Base-by-base conservation (phyloP, 148 eudicot genomes). In the Vaccinium myrtillus region DNA sequence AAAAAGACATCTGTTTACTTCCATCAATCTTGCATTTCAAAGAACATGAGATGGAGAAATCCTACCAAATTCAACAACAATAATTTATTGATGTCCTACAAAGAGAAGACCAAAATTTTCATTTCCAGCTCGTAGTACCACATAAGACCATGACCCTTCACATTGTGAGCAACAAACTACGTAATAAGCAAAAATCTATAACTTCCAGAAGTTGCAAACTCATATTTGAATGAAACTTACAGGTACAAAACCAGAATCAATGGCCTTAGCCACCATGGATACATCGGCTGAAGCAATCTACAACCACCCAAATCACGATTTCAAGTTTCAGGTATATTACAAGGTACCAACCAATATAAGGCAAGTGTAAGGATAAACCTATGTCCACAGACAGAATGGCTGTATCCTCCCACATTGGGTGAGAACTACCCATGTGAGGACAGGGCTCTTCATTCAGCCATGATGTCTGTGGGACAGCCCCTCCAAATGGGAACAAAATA, bases 211-310 rank as follows among this genome's bases (percentile, higher is more conserved):
- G 73, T 67, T 43, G 80, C 77, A 79, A 76, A 56, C 50, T 58
- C 27, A 69, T 70, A 63, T 7, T 23, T 49, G 83, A 53, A 75
- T 79, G 61, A 81, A 83, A 90, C 94, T 76, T 92, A 97, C 99
- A 81, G 99, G 99, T 82, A 97, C 86, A 82, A 97, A 95, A 80
- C 99, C 99, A 43, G 95, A 85, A 82, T 94, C 86, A 69, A 95
- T 90, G 84, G 99, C 92, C 80, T 88, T 88, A 27, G 89, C 86
- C 83, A 97, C 95, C 59, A 90, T 88, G 50, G 92, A 84, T 32
- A 90, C 73, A 84, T 95, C 95, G 85, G 93, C 95, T 10, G 90
- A 88, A 56, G 90, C 91, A 77, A 97, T 89, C 99, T 97, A 96
- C 85, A 87, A 83, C 27, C 13, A 75, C 43, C 43, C n/a, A 14